phyloP scores from a whole-genome alignment of 1,284 basidiomycete genomes.

The Schizopora paradoxa region DNA sequence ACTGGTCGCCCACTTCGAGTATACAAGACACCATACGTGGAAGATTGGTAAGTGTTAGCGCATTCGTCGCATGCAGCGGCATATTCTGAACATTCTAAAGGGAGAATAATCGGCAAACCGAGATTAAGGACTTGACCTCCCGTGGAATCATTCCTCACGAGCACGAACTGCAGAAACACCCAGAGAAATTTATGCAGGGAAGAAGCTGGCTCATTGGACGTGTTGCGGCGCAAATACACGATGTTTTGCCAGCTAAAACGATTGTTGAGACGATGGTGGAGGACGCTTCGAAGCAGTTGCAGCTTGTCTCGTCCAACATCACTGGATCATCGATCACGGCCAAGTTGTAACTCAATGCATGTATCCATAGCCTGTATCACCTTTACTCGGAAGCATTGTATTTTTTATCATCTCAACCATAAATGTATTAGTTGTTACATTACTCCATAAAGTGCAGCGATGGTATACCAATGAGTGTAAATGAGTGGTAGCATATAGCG shows the following conservation, averaged over 20 bases:
- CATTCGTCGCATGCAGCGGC: background rate
- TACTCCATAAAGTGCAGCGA: too few species aligned
- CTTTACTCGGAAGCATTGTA: too few species aligned
- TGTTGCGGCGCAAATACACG: slow-evolving; percentile 69
- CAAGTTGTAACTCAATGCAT: slow-evolving; percentile 35
- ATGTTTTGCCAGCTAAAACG: slow-evolving; percentile 70
- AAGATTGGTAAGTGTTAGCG: slow-evolving; percentile 53
- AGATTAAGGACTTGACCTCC: slow-evolving; percentile 73
- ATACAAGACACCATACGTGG: slow-evolving; percentile 74
- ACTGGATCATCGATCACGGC: slow-evolving; percentile 36
- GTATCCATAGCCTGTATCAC: too few species aligned
- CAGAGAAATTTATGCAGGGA: slow-evolving; percentile 59
- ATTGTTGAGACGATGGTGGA: slow-evolving; percentile 81
- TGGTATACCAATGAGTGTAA: too few species aligned
- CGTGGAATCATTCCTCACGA: slow-evolving; percentile 74
- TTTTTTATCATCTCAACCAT: too few species aligned
- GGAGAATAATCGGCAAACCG: slow-evolving; percentile 61
- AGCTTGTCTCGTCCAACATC: slow-evolving; percentile 31
- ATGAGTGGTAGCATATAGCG: too few species aligned
- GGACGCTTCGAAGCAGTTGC: slow-evolving; percentile 51
- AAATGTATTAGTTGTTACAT: too few species aligned
- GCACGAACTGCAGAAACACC: slow-evolving; percentile 67
- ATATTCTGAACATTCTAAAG: slow-evolving; percentile 25
- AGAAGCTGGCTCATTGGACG: slow-evolving; percentile 74
- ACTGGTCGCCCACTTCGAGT: slow-evolving; percentile 86